Evolutionary conservation across 2,329 filamentous ascomycete species (phyloP), one percentile per base, ranked within the genome.

Genomic region (Leptographium radiaticola): DNA sequence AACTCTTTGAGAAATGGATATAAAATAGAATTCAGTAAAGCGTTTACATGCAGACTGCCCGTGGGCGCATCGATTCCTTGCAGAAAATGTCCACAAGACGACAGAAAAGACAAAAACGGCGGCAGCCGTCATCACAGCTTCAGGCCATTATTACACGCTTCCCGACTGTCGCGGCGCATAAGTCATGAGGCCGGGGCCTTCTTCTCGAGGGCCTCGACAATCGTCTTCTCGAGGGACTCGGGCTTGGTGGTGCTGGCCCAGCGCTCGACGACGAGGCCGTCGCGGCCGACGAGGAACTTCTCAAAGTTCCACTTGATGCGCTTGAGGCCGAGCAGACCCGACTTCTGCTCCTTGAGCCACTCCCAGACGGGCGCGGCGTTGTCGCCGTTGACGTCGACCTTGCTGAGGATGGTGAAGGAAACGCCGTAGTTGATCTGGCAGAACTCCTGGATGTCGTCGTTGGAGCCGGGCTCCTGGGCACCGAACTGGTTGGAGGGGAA

Each of bases 401-500:
- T 98, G 67, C 85, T 83, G 65, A 97, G 75, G 60, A 97, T 82
- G 61, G 91, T 89, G 76, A 97, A 97, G 51, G 76, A 83, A 60
- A 96, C 89, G 68, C 90, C 87, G 70, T 95, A 96, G 79, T 96
- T 97, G 69, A 93, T 57, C 73, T 89, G 86, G 78, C 90, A 97
- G 74, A 89, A 90, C 61, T 72, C 73, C 71, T 89, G 84, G 69
- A 91, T 90, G 54, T 89, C 81, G 56, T 89, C 86, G 68, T 89
- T 78, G 68, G 74, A 76, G 64, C 88, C 89, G 34, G 91, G 91
- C 67, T 97, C 93, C 72, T 98, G 93, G 61, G 72, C 71, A 65
- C 84, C 87, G 71, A 98, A 98, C 72, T 98, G 93, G 78, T 97
- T 98, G 83, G 91, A 97, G 55, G 93, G 93, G 74, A 98, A 97